Conservation (phyloP, 2,329 filamentous ascomycete species). For the Apiospora arundinis region DNA sequence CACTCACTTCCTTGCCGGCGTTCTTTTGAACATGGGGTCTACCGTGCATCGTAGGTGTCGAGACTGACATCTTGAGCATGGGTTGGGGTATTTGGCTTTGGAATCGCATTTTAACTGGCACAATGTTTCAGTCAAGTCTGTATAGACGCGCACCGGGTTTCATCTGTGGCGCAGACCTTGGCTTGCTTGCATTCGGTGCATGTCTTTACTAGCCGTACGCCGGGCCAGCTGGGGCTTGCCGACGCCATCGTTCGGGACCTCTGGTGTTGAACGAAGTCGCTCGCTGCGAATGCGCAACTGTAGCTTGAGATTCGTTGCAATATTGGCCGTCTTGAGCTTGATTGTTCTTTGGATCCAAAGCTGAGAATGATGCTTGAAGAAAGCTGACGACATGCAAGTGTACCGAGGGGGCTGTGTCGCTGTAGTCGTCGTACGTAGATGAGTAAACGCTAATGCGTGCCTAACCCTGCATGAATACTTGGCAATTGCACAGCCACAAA, state of each 20-base stretch:
- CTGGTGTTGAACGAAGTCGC: too few species aligned
- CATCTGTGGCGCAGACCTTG: slow-evolving; percentile 30
- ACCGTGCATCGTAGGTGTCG: slow-evolving; percentile 38
- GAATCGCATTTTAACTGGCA: slow-evolving; percentile 40
- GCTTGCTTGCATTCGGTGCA: slow-evolving; percentile 42
- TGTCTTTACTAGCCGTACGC: slow-evolving; percentile 36
- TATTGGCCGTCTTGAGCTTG: too few species aligned
- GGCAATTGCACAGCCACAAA: background rate
- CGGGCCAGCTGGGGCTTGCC: slow-evolving; percentile 34
- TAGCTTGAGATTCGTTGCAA: background rate
- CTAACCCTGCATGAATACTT: background rate
- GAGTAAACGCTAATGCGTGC: background rate
- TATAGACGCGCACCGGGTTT: background rate
- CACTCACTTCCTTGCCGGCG: slow-evolving; percentile 40
- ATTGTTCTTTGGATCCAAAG: background rate
- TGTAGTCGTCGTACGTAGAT: background rate
- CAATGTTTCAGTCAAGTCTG: background rate
- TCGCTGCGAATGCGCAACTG: background rate
- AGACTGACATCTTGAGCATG: slow-evolving; percentile 38
- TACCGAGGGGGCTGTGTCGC: background rate
- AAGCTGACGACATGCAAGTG: background rate
- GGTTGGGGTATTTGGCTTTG: slow-evolving; percentile 39
- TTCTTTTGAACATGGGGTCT: slow-evolving; percentile 40
- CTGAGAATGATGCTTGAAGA: background rate
- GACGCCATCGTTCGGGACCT: slow-evolving; percentile 29